Evolutionary conservation across 2,329 filamentous ascomycete genomes (phyloP).

Genomic region (Arthrobotrys musiformis): DNA sequence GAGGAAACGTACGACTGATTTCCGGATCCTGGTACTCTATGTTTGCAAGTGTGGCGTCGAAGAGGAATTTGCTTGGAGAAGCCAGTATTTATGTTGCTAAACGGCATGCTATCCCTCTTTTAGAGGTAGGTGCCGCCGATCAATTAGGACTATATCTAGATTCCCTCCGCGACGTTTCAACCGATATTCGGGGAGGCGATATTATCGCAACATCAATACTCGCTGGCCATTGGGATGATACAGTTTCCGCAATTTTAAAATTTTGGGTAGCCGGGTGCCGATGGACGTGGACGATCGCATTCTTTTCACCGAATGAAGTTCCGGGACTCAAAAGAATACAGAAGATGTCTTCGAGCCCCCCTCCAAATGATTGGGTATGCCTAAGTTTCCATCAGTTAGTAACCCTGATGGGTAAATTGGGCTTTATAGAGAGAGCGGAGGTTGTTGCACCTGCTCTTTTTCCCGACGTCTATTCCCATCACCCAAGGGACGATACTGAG

Average conservation of each 20-base stretch:
- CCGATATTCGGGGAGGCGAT: constrained; percentile 6
- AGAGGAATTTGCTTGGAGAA: constrained; percentile 14
- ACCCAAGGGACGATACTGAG: not conserved
- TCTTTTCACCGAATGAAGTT: constrained; percentile 7
- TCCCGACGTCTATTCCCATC: not conserved
- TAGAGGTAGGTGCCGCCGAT: not conserved
- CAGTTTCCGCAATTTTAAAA: not conserved
- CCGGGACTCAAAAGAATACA: not conserved
- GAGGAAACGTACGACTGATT: not conserved
- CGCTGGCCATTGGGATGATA: not conserved
- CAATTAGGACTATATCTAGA: too few species aligned
- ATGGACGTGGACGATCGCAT: not conserved
- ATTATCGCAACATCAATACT: not conserved
- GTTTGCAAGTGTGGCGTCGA: not conserved
- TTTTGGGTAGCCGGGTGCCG: too few species aligned
- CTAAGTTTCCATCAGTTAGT: constrained; percentile 7
- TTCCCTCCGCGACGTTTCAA: not conserved
- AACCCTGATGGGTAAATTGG: constrained; percentile 1
- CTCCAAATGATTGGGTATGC: not conserved
- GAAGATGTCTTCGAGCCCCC: not conserved
- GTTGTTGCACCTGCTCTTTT: not conserved
- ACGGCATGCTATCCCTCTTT: not conserved
- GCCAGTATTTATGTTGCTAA: not conserved
- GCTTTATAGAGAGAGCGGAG: not conserved
- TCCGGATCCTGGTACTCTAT: not conserved